Evolutionary conservation across 106 monocot species (phyloP).

Genomic region (Acanthochlamys bracteata): DNA sequence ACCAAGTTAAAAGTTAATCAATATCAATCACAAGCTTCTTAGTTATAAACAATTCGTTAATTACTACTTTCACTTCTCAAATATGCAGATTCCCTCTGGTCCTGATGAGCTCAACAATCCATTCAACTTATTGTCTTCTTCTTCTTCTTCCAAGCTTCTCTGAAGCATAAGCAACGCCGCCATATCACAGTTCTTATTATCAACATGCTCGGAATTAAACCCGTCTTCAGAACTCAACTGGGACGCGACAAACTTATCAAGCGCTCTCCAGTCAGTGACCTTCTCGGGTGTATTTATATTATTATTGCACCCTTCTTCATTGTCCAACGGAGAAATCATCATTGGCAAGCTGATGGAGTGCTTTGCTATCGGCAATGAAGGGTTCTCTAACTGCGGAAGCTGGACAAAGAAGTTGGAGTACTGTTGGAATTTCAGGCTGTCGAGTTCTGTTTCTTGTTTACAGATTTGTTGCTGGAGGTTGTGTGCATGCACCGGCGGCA

Average conservation of each 20-base stretch:
- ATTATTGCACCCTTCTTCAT: conserved; percentile 9
- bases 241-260: conserved; percentile 86
- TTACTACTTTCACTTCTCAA: conserved; percentile 27
- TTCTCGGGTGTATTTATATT: conserved; percentile 1
- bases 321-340: conserved; percentile 6
- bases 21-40: conserved; percentile 3
- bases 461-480: conserved; percentile 5
- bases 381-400: conserved; percentile 76
- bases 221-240: conserved; percentile 56
- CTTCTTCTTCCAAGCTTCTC: conserved; percentile 10
- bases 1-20: background rate
- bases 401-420: conserved; percentile 32
- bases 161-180: conserved; percentile 26
- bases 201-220: conserved; percentile 6
- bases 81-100: conserved; percentile 22
- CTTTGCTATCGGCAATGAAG: conserved; percentile 26
- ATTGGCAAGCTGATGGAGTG: background rate
- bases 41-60: too few relatives aligned
- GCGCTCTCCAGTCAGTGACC: conserved; percentile 72
- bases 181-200: conserved; percentile 16
- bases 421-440: conserved; percentile 10
- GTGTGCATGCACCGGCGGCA: conserved; percentile 3
- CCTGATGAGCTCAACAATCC: conserved; percentile 20
- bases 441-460: conserved; percentile 56
- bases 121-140: conserved; percentile 6